phyloP scores from a whole-genome alignment of 2,329 filamentous ascomycete genomes.

The Beauveria sp. region DNA sequence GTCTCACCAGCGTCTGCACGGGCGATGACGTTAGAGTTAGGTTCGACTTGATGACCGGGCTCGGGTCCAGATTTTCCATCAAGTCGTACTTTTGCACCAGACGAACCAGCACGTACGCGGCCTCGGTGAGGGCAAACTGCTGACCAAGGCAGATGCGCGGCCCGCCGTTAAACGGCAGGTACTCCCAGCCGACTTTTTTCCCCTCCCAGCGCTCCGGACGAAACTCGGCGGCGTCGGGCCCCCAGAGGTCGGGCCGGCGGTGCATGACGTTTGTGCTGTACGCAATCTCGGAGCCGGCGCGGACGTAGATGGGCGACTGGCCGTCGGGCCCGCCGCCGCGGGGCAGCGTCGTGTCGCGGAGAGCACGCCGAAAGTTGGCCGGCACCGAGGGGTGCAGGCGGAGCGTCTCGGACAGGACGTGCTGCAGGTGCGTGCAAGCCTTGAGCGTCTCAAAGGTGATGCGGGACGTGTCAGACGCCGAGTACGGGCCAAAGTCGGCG shows the following conservation, averaged over 20 bases:
- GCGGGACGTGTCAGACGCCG: background rate
- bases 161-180: slow-evolving; percentile 29
- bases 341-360: slow-evolving; percentile 26
- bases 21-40: background rate
- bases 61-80: background rate
- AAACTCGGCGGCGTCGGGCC: slow-evolving; percentile 28
- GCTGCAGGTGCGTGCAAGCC: slow-evolving; percentile 18
- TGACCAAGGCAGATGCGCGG: slow-evolving; percentile 57
- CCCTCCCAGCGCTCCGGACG: slow-evolving; percentile 30
- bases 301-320: slow-evolving; percentile 20
- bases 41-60: background rate
- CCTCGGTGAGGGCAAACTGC: slow-evolving; percentile 67
- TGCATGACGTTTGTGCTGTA: slow-evolving; percentile 22
- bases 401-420: slow-evolving; percentile 21
- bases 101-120: slow-evolving; percentile 58
- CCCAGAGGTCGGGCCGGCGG: slow-evolving; percentile 27
- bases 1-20: background rate
- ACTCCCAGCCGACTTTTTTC: slow-evolving; percentile 24
- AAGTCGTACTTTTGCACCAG: slow-evolving; percentile 49
- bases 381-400: slow-evolving; percentile 29
- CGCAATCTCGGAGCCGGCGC: slow-evolving; percentile 24
- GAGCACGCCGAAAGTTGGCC: slow-evolving; percentile 24
- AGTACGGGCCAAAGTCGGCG: slow-evolving; percentile 3
- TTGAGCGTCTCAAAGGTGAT: slow-evolving; percentile 16
- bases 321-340: slow-evolving; percentile 29